Percentiles rank a stretch among this genome's conserved stretches.
Conservation (phyloP, 129 eudicot genomes). For the Centella asiatica region DNA sequence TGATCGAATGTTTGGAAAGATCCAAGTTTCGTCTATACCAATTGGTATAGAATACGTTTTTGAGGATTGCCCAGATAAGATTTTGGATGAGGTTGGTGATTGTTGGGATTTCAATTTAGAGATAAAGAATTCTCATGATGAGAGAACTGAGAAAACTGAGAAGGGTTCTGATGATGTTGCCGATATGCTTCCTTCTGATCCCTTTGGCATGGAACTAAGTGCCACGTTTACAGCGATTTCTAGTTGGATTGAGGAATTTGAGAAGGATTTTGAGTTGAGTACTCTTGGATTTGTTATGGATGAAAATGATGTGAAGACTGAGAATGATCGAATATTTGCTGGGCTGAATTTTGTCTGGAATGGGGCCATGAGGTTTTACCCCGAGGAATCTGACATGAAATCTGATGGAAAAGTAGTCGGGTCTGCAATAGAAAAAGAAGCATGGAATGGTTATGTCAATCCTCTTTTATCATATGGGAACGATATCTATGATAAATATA, state of each 20-base stretch:
- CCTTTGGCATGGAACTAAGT: slow-evolving; percentile 39
- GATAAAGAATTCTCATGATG: slow-evolving; percentile 11
- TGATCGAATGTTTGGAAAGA: slow-evolving; percentile 14
- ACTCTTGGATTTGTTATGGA: slow-evolving; percentile 13
- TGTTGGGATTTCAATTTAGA: slow-evolving; percentile 25
- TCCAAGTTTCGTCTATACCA: slow-evolving; percentile 17
- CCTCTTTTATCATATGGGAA: slow-evolving; percentile 1
- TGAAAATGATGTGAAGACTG: slow-evolving; percentile 25
- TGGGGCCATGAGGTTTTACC: slow-evolving; percentile 15
- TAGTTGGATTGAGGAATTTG: slow-evolving; percentile 41
- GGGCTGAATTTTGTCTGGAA: slow-evolving; percentile 24
- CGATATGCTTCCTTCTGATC: slow-evolving; percentile 47
- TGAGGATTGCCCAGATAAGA: slow-evolving; percentile 21
- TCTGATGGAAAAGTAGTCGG: slow-evolving; percentile 3
- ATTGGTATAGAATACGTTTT: slow-evolving; percentile 21
- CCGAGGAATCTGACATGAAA: neutral
- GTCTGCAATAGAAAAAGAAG: slow-evolving; percentile 12
- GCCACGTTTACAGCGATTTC: slow-evolving; percentile 33
- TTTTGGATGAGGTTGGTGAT: slow-evolving; percentile 19
- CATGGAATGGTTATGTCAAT: slow-evolving; percentile 1
- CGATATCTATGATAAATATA: slow-evolving; percentile 20
- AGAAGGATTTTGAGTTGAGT: slow-evolving; percentile 25
- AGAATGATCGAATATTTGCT: slow-evolving; percentile 14
- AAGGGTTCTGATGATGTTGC: slow-evolving; percentile 22
- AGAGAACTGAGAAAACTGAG: slow-evolving; percentile 11